Conservation (phyloP, 2,329 filamentous ascomycete genomes). For the Parastagonospora nodorum region DNA sequence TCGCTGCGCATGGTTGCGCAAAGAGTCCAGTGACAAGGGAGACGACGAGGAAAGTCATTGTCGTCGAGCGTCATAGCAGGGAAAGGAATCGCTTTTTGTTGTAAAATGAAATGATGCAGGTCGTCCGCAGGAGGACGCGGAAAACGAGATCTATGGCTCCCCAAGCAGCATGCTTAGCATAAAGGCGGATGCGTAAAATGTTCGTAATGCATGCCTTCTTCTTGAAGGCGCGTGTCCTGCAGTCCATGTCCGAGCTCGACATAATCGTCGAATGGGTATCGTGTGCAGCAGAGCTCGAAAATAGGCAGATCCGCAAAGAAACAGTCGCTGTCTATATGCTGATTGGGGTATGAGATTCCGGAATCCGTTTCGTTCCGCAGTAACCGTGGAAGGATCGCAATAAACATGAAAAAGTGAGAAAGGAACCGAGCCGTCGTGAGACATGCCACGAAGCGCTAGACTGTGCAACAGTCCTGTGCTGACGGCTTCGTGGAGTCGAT, state of each 20-base stretch:
- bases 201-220: slow-evolving; percentile 46
- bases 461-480: slow-evolving; percentile 26
- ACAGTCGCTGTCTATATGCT: slow-evolving; percentile 59
- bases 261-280: slow-evolving; percentile 43
- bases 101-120: slow-evolving; percentile 30
- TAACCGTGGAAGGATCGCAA: slow-evolving; percentile 41
- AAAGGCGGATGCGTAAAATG: slow-evolving; percentile 46
- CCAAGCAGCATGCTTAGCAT: slow-evolving; percentile 48
- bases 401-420: slow-evolving; percentile 21
- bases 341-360: slow-evolving; percentile 54
- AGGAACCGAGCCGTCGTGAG: slow-evolving; percentile 23
- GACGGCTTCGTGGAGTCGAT: slow-evolving; percentile 29
- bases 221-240: slow-evolving; percentile 38
- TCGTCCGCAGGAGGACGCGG: slow-evolving; percentile 44
- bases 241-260: slow-evolving; percentile 46
- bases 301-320: slow-evolving; percentile 50
- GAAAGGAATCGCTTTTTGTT: slow-evolving; percentile 49
- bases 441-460: slow-evolving; percentile 29
- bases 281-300: slow-evolving; percentile 48
- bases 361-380: slow-evolving; percentile 45
- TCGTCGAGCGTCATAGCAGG: slow-evolving; percentile 38
- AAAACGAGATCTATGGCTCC: slow-evolving; percentile 49
- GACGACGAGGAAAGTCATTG: slow-evolving; percentile 35
- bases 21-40: slow-evolving; percentile 34
- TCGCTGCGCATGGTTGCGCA: slow-evolving; percentile 22